Conservation (phyloP, 2,329 filamentous ascomycete genomes). For the Ophiocordyceps polyrhachis-furcata region DNA sequence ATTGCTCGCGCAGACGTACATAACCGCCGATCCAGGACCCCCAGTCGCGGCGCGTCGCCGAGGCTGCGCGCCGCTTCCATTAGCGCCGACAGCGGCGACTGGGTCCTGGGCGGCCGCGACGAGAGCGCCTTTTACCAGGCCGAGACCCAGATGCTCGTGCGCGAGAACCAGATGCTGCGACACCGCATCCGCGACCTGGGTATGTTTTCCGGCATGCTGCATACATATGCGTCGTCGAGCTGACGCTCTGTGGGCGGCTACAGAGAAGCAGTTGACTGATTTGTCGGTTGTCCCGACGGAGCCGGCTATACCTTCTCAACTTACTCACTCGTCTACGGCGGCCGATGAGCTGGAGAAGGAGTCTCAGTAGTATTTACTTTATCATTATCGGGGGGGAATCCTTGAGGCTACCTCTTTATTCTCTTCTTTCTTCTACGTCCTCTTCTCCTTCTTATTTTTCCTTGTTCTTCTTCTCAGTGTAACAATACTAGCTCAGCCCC, state of each 20-base stretch:
- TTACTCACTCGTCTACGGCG: conserved; percentile 26
- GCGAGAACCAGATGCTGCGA: conserved; percentile 71
- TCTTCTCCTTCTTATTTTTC: not conserved
- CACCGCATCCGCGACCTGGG: conserved; percentile 56
- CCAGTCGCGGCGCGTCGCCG: conserved; percentile 38
- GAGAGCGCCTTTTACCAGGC: conserved; percentile 68
- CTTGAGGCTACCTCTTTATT: no score
- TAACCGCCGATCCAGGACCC: conserved; percentile 34
- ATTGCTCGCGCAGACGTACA: conserved; percentile 34
- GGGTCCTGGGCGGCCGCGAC: conserved; percentile 45
- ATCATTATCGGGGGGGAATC: no score
- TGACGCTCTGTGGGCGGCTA: not conserved
- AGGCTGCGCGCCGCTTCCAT: conserved; percentile 38
- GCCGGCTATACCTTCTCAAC: conserved; percentile 27
- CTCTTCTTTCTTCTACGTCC: no score
- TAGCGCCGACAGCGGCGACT: conserved; percentile 40
- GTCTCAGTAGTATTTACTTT: not conserved
- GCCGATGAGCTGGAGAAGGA: conserved; percentile 5
- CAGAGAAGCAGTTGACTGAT: conserved; percentile 35
- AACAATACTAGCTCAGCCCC: not conserved
- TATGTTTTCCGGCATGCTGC: conserved; percentile 15
- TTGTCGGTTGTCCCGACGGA: conserved; percentile 20
- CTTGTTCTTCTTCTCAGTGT: not conserved
- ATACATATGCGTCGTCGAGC: no score
- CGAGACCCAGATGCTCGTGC: conserved; percentile 57